Percentiles rank a stretch among this genome's conserved stretches.
Evolutionary conservation across 1,139 yeast species (phyloP).

Genomic region (Debaryomyces singareniensis): DNA sequence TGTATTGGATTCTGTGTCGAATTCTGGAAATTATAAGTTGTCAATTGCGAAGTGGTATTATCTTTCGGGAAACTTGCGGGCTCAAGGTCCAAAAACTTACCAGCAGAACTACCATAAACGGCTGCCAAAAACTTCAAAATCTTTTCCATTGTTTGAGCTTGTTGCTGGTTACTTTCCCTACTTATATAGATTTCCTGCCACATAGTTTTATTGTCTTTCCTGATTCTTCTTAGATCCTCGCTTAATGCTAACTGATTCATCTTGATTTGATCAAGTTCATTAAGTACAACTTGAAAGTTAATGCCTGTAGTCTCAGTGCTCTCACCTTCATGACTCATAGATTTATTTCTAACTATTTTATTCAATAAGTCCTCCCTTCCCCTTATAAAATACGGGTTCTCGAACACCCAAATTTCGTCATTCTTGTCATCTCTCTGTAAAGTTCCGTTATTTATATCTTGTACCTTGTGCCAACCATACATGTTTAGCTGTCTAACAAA

Average conservation of each 20-base stretch:
- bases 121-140: conserved; percentile 83
- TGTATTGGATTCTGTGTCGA: conserved; percentile 7
- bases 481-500: conserved; percentile 93
- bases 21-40: conserved; percentile 12
- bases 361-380: conserved; percentile 70
- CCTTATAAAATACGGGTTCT: conserved; percentile 70
- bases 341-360: conserved; percentile 52
- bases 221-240: conserved; percentile 75
- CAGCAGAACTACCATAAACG: conserved; percentile 62
- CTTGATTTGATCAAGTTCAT: conserved; percentile 72
- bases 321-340: conserved; percentile 33
- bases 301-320: conserved; percentile 32
- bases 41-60: conserved; percentile 10
- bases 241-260: conserved; percentile 73
- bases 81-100: conserved; percentile 40
- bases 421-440: conserved; percentile 49
- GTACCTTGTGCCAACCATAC: conserved; percentile 98
- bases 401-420: conserved; percentile 63
- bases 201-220: conserved; percentile 80
- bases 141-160: conserved; percentile 81
- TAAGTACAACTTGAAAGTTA: conserved; percentile 52
- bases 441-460: conserved; percentile 65
- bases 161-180: conserved; percentile 79
- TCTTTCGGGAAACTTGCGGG: conserved; percentile 10
- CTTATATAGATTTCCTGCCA: conserved; percentile 87